Conservation (phyloP, 2,329 filamentous ascomycete species). For the Phyllosticta capitalensis region DNA sequence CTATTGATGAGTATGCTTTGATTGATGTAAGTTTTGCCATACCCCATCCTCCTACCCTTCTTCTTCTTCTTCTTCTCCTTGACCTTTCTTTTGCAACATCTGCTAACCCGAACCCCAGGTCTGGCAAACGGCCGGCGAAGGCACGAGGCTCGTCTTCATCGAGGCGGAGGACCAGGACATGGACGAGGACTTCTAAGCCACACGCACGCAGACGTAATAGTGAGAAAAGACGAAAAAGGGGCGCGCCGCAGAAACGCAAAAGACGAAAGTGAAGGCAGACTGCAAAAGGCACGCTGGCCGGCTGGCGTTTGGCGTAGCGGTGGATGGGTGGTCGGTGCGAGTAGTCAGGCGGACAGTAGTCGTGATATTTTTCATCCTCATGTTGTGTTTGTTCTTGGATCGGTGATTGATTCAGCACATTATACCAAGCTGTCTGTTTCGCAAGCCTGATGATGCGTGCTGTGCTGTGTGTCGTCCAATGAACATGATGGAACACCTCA, state of each 20-base stretch:
- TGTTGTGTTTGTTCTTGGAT: too few species aligned
- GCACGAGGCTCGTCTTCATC: slow-evolving; percentile 45
- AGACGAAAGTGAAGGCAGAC: too few species aligned
- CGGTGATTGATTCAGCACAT: neutral
- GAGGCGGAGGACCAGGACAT: slow-evolving; percentile 39
- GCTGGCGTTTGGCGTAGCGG: too few species aligned
- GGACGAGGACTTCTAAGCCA: slow-evolving; percentile 16
- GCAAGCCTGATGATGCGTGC: neutral
- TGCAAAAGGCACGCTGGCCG: too few species aligned
- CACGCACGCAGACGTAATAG: neutral
- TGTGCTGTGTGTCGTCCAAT: too few species aligned
- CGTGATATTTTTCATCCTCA: too few species aligned
- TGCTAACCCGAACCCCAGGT: slow-evolving; percentile 33
- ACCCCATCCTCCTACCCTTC: neutral
- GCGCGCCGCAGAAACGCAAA: too few species aligned
- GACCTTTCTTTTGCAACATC: neutral
- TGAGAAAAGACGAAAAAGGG: too few species aligned
- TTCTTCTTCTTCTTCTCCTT: neutral
- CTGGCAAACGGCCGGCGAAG: slow-evolving; percentile 47
- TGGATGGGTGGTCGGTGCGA: too few species aligned
- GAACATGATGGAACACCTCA: too few species aligned
- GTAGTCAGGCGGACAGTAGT: too few species aligned
- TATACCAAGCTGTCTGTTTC: neutral
- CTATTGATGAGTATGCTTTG: slow-evolving; percentile 80
- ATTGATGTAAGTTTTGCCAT: slow-evolving; percentile 64